Evolutionary conservation across 495 filamentous ascomycete genomes (phyloP), one percentile per base, ranked within the genome.

Genomic region (Cenococcum geophilum): DNA sequence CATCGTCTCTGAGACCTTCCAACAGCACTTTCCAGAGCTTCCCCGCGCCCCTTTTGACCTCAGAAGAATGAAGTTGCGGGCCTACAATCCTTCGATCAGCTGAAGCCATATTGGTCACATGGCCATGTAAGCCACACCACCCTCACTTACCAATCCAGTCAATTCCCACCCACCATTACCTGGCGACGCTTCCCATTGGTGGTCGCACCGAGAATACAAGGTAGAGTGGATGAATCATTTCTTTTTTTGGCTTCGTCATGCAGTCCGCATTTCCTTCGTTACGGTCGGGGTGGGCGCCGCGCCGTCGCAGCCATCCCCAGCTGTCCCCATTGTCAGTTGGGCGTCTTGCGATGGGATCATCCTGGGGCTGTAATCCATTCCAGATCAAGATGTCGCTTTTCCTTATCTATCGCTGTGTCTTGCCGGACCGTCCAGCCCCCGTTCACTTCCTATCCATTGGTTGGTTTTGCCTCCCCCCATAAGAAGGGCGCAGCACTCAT

Each of bases 161-260:
- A 43, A 14, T 63, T 67, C 65, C 65, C 56, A 53, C 65, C 55
- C 65, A 60, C 65, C 65, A 63, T 48, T 25, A 60, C 49, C 18
- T 23, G 25, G 10, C 47, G 42, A 21, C 14, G 57, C 21, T 5
- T 34, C 16, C 58, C 50, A 67, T 67, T 67, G 65, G 65, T 25
- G 37, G 23, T 42, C 43, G 57, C 52, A 49, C n/a, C 16, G 36
- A 23, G 60, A 57, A 58, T 43, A 58, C 61, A 60, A 60, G 60
- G 65, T 67, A 67, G 55, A 40, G 51, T 57, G 56, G 57, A 67
- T 57, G 60, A 67, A 61, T 53, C 65, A 57, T 60, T 67, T 67
- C 65, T 67, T 67, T 60, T 43, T 67, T 63, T 61, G 61, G 65
- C 58, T 14, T 58, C 57, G 61, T 61, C 65, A 64, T 68, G 64